Evolutionary conservation across 106 monocot species (phyloP).

Genomic region (Ottelia alismoides): DNA sequence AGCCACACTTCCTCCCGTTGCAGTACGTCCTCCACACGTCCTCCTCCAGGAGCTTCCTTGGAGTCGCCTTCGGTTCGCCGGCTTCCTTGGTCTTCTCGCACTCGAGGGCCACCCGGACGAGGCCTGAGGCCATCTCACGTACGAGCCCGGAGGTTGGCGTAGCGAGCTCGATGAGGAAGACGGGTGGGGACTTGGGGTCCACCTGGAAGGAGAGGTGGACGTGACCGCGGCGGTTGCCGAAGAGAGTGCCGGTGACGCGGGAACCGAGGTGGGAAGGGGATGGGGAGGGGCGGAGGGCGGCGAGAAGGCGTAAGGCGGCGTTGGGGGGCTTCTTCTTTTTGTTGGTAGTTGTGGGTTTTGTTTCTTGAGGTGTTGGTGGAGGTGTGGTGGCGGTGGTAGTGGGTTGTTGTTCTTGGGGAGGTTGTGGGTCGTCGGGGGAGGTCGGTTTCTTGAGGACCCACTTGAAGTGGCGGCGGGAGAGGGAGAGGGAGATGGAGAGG

Average conservation of each 20-base stretch:
- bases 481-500: constrained; percentile 22
- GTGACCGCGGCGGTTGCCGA: constrained; percentile 47
- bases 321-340: background rate
- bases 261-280: constrained; percentile 4
- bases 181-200: constrained; percentile 27
- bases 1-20: constrained; percentile 52
- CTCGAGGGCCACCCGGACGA: constrained; percentile 36
- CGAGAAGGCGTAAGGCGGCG: background rate
- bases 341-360: background rate
- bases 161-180: constrained; percentile 32
- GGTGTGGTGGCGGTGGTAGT: too few species aligned
- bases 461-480: constrained; percentile 23
- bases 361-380: constrained; percentile 3
- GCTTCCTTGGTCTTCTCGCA: background rate
- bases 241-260: constrained; percentile 52
- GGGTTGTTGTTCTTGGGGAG: constrained; percentile 22
- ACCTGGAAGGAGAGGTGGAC: constrained; percentile 52
- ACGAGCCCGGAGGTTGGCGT: constrained; percentile 35
- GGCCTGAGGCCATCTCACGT: constrained; percentile 48
- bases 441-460: constrained; percentile 16
- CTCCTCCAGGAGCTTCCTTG: constrained; percentile 4
- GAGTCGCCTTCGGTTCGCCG: too few species aligned
- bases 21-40: constrained; percentile 36
- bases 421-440: too few species aligned
- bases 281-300: background rate